Percentiles rank a stretch among this genome's conserved stretches.
Evolutionary conservation across 805 yeast genomes (phyloP).

Genomic region (Saturnispora sanitii): DNA sequence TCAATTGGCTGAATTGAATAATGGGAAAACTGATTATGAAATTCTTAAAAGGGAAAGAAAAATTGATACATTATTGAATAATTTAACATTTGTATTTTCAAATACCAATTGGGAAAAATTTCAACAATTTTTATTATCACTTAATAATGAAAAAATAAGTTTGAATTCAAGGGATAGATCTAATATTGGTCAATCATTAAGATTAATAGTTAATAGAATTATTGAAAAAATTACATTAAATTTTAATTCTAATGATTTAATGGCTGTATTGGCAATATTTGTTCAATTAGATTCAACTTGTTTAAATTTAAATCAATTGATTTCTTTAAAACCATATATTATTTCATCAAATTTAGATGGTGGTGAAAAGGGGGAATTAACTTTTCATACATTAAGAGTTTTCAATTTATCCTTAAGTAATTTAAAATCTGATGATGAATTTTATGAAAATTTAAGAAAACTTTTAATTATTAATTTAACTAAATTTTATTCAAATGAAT

Average conservation of each 20-base stretch:
- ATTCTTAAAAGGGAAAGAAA: background rate
- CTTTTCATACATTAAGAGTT: slow-evolving; percentile 44
- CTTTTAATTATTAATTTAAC: slow-evolving; percentile 49
- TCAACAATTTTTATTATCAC: slow-evolving; percentile 37
- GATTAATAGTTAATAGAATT: slow-evolving; percentile 25
- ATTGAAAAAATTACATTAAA: slow-evolving; percentile 22
- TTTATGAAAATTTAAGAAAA: slow-evolving; percentile 39
- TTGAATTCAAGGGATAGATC: slow-evolving; percentile 14
- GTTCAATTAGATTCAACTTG: slow-evolving; percentile 44
- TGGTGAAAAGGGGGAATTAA: slow-evolving; percentile 33
- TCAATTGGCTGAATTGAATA: background rate
- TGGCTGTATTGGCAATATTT: slow-evolving; percentile 47
- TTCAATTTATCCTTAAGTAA: slow-evolving; percentile 38
- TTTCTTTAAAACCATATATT: slow-evolving; percentile 55
- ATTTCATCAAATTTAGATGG: too few relatives aligned
- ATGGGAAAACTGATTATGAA: background rate
- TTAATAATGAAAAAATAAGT: slow-evolving; percentile 28
- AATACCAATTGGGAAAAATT: slow-evolving; percentile 34
- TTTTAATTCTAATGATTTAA: too few relatives aligned
- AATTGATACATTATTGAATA: slow-evolving; percentile 1
- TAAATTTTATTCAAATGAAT: slow-evolving; percentile 47
- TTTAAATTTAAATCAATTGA: slow-evolving; percentile 56
- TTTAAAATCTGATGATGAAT: slow-evolving; percentile 39
- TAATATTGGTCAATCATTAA: slow-evolving; percentile 18
- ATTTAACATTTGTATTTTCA: slow-evolving; percentile 31